Percentiles rank a stretch among this genome's conserved stretches.
These are phyloP conservation scores for Exophiala spinifera DNA, from an alignment of 2,329 filamentous ascomycete species.

Conservation along the genomic window DNA sequence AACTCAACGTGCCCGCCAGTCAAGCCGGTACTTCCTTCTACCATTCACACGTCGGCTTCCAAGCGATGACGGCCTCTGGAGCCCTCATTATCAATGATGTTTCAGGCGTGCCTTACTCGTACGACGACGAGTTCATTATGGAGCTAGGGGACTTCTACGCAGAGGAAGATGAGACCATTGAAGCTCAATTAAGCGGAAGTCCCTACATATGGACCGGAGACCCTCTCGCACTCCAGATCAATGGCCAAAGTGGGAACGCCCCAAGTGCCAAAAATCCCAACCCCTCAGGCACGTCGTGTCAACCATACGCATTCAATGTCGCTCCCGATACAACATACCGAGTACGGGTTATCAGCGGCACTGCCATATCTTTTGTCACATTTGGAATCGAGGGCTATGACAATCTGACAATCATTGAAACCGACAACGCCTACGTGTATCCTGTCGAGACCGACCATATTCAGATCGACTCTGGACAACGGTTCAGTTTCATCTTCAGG, in stretches of 20 bases:
- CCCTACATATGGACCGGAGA: conserved; percentile 61
- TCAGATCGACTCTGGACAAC: conserved; percentile 58
- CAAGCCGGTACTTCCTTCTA: conserved; percentile 66
- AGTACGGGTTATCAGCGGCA: conserved; percentile 58
- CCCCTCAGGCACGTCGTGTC: conserved; percentile 34
- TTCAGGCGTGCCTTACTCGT: conserved; percentile 52
- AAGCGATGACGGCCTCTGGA: conserved; percentile 57
- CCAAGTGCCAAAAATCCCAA: conserved; percentile 31
- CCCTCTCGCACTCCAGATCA: conserved; percentile 55
- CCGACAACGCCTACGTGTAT: conserved; percentile 48
- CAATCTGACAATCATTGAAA: conserved; percentile 58
- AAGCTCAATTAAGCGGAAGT: conserved; percentile 46
- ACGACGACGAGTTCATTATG: conserved; percentile 60
- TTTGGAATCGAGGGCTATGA: conserved; percentile 58
- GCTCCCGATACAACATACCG: conserved; percentile 61
- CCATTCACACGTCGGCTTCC: conserved; percentile 64
- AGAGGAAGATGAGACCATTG: conserved; percentile 52
- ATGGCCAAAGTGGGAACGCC: conserved; percentile 52
- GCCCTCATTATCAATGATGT: conserved; percentile 57
- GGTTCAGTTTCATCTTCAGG: conserved; percentile 56
- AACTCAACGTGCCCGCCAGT: conserved; percentile 52
- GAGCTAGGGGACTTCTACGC: conserved; percentile 58
- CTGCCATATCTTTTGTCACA: conserved; percentile 55
- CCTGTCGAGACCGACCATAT: conserved; percentile 44
- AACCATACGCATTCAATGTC: conserved; percentile 55